Conservation (phyloP, 139 green algal species). For the Coccomyxa sp. region DNA sequence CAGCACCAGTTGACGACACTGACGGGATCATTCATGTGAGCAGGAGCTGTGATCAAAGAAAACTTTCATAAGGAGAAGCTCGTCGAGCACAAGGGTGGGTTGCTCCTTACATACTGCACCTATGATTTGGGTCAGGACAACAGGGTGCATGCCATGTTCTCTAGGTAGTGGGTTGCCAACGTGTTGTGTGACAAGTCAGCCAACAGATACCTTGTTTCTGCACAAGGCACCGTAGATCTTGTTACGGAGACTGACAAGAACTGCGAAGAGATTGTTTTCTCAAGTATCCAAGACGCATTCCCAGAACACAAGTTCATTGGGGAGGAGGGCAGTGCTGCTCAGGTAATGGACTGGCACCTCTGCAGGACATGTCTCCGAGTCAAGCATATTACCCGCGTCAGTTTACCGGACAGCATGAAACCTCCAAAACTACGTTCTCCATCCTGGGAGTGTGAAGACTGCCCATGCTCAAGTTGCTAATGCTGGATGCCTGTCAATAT, state of each 20-base stretch:
- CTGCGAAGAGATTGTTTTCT: conserved; percentile 68
- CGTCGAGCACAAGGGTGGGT: conserved; percentile 38
- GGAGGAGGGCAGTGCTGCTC: conserved; percentile 57
- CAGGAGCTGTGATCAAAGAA: conserved; percentile 25
- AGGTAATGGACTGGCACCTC: neutral
- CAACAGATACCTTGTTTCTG: neutral
- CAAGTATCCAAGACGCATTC: conserved; percentile 52
- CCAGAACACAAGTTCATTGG: conserved; percentile 79
- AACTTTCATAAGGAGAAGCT: conserved; percentile 31
- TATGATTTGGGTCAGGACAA: too few relatives aligned
- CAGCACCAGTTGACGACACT: too few relatives aligned
- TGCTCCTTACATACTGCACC: neutral
- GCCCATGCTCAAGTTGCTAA: neutral
- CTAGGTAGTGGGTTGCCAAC: too few relatives aligned
- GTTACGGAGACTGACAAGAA: conserved; percentile 95
- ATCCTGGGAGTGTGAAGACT: neutral
- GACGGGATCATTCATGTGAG: too few relatives aligned
- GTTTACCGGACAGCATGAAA: neutral
- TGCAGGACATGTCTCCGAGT: neutral
- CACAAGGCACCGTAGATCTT: conserved; percentile 60
- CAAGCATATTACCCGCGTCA: too few relatives aligned
- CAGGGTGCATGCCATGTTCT: too few relatives aligned
- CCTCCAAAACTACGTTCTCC: neutral
- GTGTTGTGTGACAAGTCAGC: too few relatives aligned
- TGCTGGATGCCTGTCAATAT: neutral